Conservation (phyloP, 2,329 filamentous ascomycete species). For the Calonectria fujianensis region DNA sequence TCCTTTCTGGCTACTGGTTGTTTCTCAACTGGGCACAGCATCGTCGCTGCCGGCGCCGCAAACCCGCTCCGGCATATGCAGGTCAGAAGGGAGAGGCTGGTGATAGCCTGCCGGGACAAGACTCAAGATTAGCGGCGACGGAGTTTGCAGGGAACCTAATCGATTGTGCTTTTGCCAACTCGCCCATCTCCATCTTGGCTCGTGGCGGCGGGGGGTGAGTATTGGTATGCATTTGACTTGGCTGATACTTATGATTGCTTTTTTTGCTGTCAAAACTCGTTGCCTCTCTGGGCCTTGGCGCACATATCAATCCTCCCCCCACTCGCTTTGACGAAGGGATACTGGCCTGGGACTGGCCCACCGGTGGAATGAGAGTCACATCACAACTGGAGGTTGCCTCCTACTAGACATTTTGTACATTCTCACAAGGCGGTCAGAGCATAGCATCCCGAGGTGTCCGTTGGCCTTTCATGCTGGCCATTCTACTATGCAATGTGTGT, state of each 20-base stretch:
- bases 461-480: constrained; percentile 42
- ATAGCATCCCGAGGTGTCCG: constrained; percentile 32
- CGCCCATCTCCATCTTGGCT: constrained; percentile 50
- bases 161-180: constrained; percentile 51
- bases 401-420: constrained; percentile 41
- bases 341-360: constrained; percentile 30
- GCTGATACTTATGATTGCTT: constrained; percentile 49
- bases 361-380: constrained; percentile 9
- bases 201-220: constrained; percentile 44
- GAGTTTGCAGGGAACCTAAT: constrained; percentile 50
- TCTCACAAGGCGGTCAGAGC: constrained; percentile 47
- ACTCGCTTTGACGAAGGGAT: constrained; percentile 42
- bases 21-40: constrained; percentile 35
- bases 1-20: not conserved
- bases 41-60: constrained; percentile 44
- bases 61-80: constrained; percentile 49
- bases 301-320: constrained; percentile 48
- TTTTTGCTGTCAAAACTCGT: constrained; percentile 50
- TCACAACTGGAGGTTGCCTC: constrained; percentile 38
- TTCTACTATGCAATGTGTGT: constrained; percentile 39
- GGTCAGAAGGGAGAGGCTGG: constrained; percentile 45
- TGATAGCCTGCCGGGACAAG: constrained; percentile 45
- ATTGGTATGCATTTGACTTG: constrained; percentile 45
- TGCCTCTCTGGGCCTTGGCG: constrained; percentile 47
- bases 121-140: constrained; percentile 54